Percentiles rank a stretch among this genome's conserved stretches.
Evolutionary conservation across 2,329 filamentous ascomycete species (phyloP).

Genomic region (Penicillium griseofulvum): DNA sequence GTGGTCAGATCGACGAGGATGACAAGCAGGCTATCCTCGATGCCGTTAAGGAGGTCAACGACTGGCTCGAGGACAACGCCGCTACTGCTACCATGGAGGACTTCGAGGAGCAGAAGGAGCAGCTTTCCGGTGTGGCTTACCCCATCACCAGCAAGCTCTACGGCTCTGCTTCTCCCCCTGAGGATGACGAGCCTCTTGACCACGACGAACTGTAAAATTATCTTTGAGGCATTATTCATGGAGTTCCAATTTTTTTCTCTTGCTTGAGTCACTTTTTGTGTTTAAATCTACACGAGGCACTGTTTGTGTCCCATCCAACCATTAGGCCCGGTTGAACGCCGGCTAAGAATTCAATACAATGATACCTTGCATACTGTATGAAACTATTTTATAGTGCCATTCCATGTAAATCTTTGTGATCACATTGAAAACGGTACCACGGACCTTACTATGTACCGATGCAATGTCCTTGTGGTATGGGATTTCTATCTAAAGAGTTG

Average conservation of each 20-base stretch:
- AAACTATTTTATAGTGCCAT: background rate
- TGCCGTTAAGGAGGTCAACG: constrained; percentile 92
- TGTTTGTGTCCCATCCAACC: constrained; percentile 6
- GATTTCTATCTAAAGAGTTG: background rate
- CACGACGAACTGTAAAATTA: constrained; percentile 76
- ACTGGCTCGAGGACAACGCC: constrained; percentile 96
- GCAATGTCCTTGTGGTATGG: background rate
- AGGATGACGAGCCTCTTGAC: constrained; percentile 65
- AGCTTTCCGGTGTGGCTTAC: constrained; percentile 93
- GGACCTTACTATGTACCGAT: too few relatives aligned
- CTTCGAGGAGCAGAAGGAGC: constrained; percentile 99
- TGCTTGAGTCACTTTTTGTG: constrained; percentile 24
- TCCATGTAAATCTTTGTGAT: background rate
- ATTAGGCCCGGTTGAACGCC: background rate
- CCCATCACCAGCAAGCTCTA: constrained; percentile 99
- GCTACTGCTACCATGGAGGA: constrained; percentile 83
- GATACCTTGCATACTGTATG: constrained; percentile 20
- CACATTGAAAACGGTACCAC: too few relatives aligned
- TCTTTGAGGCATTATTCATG: constrained; percentile 35
- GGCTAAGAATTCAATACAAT: constrained; percentile 19
- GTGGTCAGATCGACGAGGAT: constrained; percentile 96
- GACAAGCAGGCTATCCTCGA: constrained; percentile 97
- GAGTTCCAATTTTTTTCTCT: constrained; percentile 32
- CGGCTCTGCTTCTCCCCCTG: constrained; percentile 60
- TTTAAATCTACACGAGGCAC: constrained; percentile 12